A percentile compares a stretch with the other conserved stretches of the same genome.
Conservation (phyloP, 371 early-diverging fungal species). For the Lichtheimia ramosa region DNA sequence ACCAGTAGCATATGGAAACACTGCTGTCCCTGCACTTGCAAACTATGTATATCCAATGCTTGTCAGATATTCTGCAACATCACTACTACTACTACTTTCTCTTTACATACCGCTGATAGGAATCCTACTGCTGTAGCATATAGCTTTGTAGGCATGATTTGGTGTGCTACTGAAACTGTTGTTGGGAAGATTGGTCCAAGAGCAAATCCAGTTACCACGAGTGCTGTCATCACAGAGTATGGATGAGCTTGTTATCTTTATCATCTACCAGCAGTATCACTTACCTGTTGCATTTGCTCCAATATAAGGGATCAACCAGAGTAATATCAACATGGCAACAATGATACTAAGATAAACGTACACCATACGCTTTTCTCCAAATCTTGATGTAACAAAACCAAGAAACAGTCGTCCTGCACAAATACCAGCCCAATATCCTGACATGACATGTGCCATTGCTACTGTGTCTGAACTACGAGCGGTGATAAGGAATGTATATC, state of each 20-base stretch:
- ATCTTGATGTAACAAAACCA: constrained; percentile 18
- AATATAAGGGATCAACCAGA: constrained; percentile 20
- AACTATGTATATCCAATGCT: constrained; percentile 9
- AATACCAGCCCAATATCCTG: constrained; percentile 29
- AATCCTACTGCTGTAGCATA: constrained; percentile 24
- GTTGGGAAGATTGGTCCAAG: constrained; percentile 34
- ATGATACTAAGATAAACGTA: constrained; percentile 16
- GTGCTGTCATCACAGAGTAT: background rate
- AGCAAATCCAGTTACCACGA: constrained; percentile 20
- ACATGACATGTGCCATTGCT: constrained; percentile 23
- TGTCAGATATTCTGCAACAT: background rate
- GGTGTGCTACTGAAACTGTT: constrained; percentile 19
- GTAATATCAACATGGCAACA: constrained; percentile 15
- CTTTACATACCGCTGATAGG: constrained; percentile 20
- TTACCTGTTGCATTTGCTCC: constrained; percentile 20
- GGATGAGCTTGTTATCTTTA: background rate
- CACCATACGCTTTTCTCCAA: constrained; percentile 33
- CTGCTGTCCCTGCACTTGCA: constrained; percentile 23
- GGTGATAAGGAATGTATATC: constrained; percentile 24
- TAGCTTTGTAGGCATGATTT: constrained; percentile 16
- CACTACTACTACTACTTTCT: background rate
- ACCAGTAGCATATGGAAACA: constrained; percentile 27
- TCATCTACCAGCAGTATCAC: background rate
- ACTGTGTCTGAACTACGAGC: constrained; percentile 19
- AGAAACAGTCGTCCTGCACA: constrained; percentile 26